Evolutionary conservation across 768 basidiomycete species (phyloP).

Genomic region (Leccinum disarticulatum): DNA sequence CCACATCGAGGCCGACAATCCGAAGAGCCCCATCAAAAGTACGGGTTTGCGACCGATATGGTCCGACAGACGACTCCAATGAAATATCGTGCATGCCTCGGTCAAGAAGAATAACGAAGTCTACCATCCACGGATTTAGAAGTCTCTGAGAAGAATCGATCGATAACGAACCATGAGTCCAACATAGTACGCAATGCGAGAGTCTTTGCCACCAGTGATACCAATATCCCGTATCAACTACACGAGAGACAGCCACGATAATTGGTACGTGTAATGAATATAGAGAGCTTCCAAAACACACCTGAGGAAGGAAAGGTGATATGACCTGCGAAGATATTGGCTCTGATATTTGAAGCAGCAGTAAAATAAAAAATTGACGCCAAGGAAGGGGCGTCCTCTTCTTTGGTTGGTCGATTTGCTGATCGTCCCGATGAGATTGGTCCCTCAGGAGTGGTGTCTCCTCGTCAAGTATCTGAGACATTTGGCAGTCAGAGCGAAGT

Average conservation of each 20-base stretch:
- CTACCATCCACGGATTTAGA: slow-evolving; percentile 23
- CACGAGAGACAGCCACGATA: neutral
- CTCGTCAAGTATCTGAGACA: slow-evolving; percentile 43
- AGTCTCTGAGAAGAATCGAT: neutral
- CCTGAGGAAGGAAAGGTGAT: slow-evolving; percentile 68
- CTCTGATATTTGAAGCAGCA: slow-evolving; percentile 73
- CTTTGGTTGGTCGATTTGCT: slow-evolving; percentile 22
- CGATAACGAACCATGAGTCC: slow-evolving; percentile 43
- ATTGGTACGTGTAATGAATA: neutral
- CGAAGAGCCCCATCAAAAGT: slow-evolving; percentile 44
- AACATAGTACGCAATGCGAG: slow-evolving; percentile 47
- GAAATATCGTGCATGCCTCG: slow-evolving; percentile 46
- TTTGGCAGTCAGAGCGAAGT: neutral
- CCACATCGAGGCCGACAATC: slow-evolving; percentile 46
- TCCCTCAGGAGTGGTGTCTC: slow-evolving; percentile 55
- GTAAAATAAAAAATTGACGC: slow-evolving; percentile 65
- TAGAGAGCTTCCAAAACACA: slow-evolving; percentile 30
- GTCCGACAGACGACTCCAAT: slow-evolving; percentile 53
- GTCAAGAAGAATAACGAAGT: slow-evolving; percentile 50
- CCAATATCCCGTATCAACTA: slow-evolving; percentile 33
- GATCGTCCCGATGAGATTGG: slow-evolving; percentile 7
- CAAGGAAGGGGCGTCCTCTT: slow-evolving; percentile 59
- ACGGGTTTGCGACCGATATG: slow-evolving; percentile 50
- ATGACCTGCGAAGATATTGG: slow-evolving; percentile 74
- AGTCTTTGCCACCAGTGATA: slow-evolving; percentile 45